phyloP scores from a whole-genome alignment of 441 rosid species.

The Gossypium laxum region DNA sequence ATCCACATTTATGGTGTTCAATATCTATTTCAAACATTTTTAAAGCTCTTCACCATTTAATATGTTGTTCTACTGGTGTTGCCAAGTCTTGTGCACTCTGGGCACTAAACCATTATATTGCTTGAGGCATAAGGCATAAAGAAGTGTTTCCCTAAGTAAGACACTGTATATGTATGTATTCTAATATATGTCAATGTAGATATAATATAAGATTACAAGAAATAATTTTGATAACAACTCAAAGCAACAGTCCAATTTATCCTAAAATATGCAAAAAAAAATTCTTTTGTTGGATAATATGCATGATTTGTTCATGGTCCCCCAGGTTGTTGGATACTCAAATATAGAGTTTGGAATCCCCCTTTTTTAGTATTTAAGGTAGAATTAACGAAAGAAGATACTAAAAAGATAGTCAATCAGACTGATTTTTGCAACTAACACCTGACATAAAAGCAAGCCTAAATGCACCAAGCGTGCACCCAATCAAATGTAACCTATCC shows the following conservation, averaged over 20 bases:
- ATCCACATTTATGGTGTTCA: background rate
- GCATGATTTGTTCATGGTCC: background rate
- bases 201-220: background rate
- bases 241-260: too few relatives aligned
- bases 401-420: background rate
- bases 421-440: background rate
- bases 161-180: background rate
- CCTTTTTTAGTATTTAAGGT: background rate
- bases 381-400: background rate
- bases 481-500: background rate
- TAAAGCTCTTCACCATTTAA: background rate
- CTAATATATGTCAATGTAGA: too few relatives aligned
- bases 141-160: background rate
- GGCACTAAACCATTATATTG: background rate
- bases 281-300: background rate
- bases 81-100: background rate
- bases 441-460: background rate
- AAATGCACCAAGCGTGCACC: background rate
- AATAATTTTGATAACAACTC: too few relatives aligned
- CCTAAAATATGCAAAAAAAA: background rate
- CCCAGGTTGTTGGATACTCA: background rate
- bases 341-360: background rate
- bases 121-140: background rate
- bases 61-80: background rate
- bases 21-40: background rate